Conservation (phyloP, 192 early-diverging fungal species). For the Umbelopsis vinacea region DNA sequence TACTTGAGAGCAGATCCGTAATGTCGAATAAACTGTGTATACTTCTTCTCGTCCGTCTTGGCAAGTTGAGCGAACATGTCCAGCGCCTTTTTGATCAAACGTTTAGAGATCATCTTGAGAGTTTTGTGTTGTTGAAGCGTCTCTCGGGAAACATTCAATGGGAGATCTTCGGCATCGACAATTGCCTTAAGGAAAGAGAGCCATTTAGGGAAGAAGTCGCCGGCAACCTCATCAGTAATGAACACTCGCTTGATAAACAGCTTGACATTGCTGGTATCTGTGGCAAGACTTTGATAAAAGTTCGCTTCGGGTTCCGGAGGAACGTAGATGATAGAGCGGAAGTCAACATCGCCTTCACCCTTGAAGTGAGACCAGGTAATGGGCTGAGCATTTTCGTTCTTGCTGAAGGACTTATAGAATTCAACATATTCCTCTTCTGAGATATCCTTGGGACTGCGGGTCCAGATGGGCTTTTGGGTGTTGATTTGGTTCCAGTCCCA, state of each 20-base stretch:
- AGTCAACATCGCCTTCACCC: conserved; percentile 93
- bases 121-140: conserved; percentile 88
- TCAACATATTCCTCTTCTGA: conserved; percentile 83
- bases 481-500: conserved; percentile 84
- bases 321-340: conserved; percentile 86
- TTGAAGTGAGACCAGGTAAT: conserved; percentile 87
- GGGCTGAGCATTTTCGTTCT: conserved; percentile 68
- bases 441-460: conserved; percentile 78
- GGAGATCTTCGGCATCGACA: conserved; percentile 95
- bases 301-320: conserved; percentile 66
- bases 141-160: conserved; percentile 98
- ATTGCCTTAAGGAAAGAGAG: conserved; percentile 92
- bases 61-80: conserved; percentile 82
- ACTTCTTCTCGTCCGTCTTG: conserved; percentile 67
- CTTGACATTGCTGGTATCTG: conserved; percentile 69
- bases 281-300: conserved; percentile 58
- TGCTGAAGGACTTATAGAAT: conserved; percentile 85
- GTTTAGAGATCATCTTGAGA: conserved; percentile 84
- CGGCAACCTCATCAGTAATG: conserved; percentile 87
- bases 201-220: conserved; percentile 88
- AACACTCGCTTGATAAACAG: conserved; percentile 96
- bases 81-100: conserved; percentile 86
- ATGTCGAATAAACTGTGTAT: conserved; percentile 68
- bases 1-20: conserved; percentile 83
- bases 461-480: conserved; percentile 94